Conservation (phyloP, 306 rosid genomes). For the Vicia villosa region DNA sequence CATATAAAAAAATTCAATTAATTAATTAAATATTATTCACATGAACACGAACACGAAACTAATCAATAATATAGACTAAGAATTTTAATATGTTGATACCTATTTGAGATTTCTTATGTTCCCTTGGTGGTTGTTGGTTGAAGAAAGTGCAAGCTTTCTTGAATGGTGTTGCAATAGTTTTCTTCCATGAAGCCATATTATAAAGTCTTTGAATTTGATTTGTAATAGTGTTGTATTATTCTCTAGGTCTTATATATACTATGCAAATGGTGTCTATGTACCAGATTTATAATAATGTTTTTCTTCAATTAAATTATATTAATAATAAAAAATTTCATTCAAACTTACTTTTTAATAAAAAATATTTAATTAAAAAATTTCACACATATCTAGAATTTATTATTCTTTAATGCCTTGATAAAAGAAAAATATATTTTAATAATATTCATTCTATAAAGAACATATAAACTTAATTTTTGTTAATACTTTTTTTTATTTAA, state of each 20-base stretch:
- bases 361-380: background rate
- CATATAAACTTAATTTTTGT: too few species aligned
- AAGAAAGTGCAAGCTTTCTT: slow-evolving; percentile 85
- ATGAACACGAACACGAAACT: background rate
- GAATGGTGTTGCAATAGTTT: slow-evolving; percentile 85
- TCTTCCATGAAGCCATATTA: slow-evolving; percentile 88
- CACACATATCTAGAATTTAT: background rate
- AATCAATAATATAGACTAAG: background rate
- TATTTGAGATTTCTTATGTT: slow-evolving; percentile 61
- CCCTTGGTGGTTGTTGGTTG: slow-evolving; percentile 72
- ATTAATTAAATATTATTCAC: slow-evolving; percentile 6
- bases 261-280: slow-evolving; percentile 8
- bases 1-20: background rate
- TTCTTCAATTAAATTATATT: background rate
- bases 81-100: slow-evolving; percentile 44
- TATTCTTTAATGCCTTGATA: background rate
- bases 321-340: background rate
- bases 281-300: slow-evolving; percentile 20
- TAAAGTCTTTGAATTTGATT: background rate
- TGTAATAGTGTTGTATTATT: slow-evolving; percentile 18
- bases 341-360: too few species aligned
- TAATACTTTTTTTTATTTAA: too few species aligned
- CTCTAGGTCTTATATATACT: slow-evolving; percentile 31
- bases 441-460: too few species aligned
- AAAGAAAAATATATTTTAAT: too few species aligned